phyloP scores from a whole-genome alignment of 139 green algal species.

The Coccomyxa sp. region DNA sequence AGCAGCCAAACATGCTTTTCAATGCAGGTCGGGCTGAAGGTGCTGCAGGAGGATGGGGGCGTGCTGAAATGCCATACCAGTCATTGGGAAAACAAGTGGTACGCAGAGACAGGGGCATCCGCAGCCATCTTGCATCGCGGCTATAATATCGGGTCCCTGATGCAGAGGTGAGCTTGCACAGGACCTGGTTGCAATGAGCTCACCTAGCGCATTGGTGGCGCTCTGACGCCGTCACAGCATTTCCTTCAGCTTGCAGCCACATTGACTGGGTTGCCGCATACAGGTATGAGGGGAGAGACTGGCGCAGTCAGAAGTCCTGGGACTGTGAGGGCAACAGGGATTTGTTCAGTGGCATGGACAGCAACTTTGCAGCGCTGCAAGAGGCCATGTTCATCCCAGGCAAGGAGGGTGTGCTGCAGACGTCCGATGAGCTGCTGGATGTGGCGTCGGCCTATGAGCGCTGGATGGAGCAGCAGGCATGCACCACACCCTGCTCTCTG shows the following conservation, averaged over 20 bases:
- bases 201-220: background rate
- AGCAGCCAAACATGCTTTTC: background rate
- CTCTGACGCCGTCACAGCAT: too few species aligned
- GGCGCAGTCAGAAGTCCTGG: constrained; percentile 21
- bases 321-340: constrained; percentile 13
- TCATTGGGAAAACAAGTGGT: constrained; percentile 41
- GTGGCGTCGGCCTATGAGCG: constrained; percentile 41
- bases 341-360: constrained; percentile 23
- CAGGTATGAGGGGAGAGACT: constrained; percentile 36
- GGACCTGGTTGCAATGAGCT: too few species aligned
- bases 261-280: background rate
- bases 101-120: constrained; percentile 58
- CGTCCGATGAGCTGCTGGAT: constrained; percentile 25
- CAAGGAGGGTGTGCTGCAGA: constrained; percentile 48
- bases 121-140: constrained; percentile 55
- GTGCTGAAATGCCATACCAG: constrained; percentile 54
- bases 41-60: constrained; percentile 29
- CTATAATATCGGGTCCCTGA: constrained; percentile 68
- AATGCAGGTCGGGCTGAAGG: constrained; percentile 39
- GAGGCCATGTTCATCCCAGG: constrained; percentile 78
- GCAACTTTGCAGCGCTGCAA: constrained; percentile 49
- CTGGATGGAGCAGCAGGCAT: constrained; percentile 37
- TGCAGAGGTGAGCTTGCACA: constrained; percentile 25
- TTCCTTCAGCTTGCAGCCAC: too few species aligned
- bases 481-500: background rate